Percentiles rank a stretch among this genome's conserved stretches.
Conservation (phyloP, 176 grass and related monocot species). For the Miscanthus lutarioriparius region DNA sequence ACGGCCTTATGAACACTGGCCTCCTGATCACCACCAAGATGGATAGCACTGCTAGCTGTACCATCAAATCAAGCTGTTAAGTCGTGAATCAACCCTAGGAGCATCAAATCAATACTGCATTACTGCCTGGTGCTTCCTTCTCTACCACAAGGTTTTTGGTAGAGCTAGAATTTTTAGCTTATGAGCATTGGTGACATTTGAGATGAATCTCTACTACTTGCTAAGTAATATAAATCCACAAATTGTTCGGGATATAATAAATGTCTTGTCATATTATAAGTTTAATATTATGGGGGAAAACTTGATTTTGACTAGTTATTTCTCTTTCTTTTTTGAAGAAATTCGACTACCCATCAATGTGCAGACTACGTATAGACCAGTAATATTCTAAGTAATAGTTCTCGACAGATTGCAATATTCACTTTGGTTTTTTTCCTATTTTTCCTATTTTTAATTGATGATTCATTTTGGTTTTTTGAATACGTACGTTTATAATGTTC, state of each 20-base stretch:
- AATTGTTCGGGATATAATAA: background rate
- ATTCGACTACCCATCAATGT: background rate
- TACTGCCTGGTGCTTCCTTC: background rate
- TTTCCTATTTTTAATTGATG: no score
- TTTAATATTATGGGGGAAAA: background rate
- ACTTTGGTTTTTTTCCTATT: no score
- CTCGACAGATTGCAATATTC: no score
- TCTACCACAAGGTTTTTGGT: background rate
- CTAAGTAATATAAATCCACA: background rate
- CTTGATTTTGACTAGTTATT: background rate
- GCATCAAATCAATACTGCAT: background rate
- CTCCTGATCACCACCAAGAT: slow-evolving; percentile 60
- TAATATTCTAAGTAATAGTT: no score
- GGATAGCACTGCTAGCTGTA: slow-evolving; percentile 28
- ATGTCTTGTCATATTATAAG: background rate
- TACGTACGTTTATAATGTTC: no score
- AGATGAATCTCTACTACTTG: background rate
- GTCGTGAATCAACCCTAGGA: background rate
- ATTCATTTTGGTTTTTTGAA: no score
- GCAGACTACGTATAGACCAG: no score
- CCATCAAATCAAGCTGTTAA: background rate
- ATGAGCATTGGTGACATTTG: background rate
- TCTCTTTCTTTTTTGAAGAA: background rate
- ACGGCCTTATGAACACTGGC: slow-evolving; percentile 63
- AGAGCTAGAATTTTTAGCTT: background rate